Base-by-base conservation (phyloP, 2,329 filamentous ascomycete species). In the Aureobasidium mangrovei region DNA sequence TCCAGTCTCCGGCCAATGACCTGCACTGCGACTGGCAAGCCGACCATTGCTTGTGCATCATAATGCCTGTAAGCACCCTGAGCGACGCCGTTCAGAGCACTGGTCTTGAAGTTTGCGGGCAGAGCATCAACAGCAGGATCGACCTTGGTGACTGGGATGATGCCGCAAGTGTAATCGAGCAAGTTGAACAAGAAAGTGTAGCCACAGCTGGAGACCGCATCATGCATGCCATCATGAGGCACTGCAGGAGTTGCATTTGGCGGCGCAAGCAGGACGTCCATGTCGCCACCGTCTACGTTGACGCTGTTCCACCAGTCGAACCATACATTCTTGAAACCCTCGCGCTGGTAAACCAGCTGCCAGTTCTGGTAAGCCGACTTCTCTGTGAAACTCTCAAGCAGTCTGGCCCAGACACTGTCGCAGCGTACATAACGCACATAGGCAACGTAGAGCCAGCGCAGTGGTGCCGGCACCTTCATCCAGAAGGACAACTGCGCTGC, bases 141-240 rank as follows among this genome's bases (percentile, higher is more conserved):
- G 0, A 96, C 91, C 57, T 90, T 86, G 0, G 88, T 91, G 1
- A 96, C 83, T 0, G 91, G 91, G 26, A 97, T 65, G 35, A 95
- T 82, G 36, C 91, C 91, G 9, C 81, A 80, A 1, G 86, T 81
- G 70, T 96, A 96, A 66, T 96, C 91, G 46, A 96, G 80, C 64
- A 96, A 60, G 63, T 96, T 96, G 74, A 93, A 97, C 54, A 95
- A 71, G 67, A 96, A 95, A 0, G 91, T 96, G 65, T 97, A 96
- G 1, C 89, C 90, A 63, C 91, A 96, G 60, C 84, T 88, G 58
- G 85, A 86, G 42, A 93, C 83, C 2, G 88, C 88, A 62, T 91
- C 84, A 60, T 82, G 81, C 89, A 95, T 96, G 0, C 83, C 90
- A 44, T 84, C 81, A 66, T 95, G 90, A 0, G 90, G 90, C 3